Evolutionary conservation across 768 basidiomycete species (phyloP), one percentile per base, ranked within the genome.

Genomic region (Daedalea quercina): DNA sequence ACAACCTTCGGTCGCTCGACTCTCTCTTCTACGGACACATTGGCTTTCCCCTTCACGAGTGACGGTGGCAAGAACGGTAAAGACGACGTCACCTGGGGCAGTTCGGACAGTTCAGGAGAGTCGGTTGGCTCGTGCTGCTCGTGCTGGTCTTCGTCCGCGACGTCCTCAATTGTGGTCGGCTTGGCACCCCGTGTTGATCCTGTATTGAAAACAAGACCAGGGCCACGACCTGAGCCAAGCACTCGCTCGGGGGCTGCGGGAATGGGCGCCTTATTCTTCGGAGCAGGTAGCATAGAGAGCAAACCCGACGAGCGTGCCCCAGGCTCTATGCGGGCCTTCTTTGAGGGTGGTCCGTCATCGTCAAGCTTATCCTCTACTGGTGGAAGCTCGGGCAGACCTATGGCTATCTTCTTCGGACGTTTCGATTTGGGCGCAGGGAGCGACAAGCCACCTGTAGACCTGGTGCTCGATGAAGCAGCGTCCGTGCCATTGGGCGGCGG

Each of bases 211-310:
- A 80, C 75, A n/a, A 87, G 64, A 4, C 83, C 79, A 6, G 78
- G 80, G 1, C 81, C 79, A 20, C 72, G 67, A 1, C 85, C 84
- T 15, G 77, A 79, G 2, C 88, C 88, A 3, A 90, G 73, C 13
- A 87, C 76, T 26, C 83, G 74, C 56, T 79, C 76, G 4, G 75
- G 66, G 25, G 69, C 63, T 46, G 70, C 64, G 23, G 65, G 62
- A n/a, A 74, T 64, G 9, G 79, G 73, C 22, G 68, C 62, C 51
- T 73, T 70, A 63, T 78, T 77, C 67, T 84, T 88, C 4, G 89
- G 89, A 0, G 82, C 78, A 31, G 89, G 89, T 11, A 91, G 73
- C 83, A 90, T 88, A 9, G 77, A 76, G 28, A 90, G 61, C 45
- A 91, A 63, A 2, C 81, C 78, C 0, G 88, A 90, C 12, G 65